Evolutionary conservation across 768 basidiomycete genomes (phyloP).

Genomic region (Auriculariales sp.): DNA sequence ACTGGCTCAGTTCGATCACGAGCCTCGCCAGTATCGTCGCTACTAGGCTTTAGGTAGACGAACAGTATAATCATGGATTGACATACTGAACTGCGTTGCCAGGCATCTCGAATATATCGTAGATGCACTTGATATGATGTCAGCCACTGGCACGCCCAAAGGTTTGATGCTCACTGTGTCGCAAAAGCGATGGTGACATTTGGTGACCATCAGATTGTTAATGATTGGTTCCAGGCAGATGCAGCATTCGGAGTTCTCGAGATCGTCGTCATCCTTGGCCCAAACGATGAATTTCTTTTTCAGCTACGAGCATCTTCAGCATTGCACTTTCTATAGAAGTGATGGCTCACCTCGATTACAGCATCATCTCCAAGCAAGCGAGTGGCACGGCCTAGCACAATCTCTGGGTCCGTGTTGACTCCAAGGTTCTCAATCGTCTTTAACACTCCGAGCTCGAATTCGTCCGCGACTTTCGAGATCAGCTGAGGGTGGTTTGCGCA

Average conservation of each 20-base stretch:
- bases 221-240: slow-evolving; percentile 49
- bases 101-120: slow-evolving; percentile 5
- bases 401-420: slow-evolving; percentile 32
- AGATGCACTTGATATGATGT: slow-evolving; percentile 4
- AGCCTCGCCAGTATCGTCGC: neutral
- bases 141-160: neutral
- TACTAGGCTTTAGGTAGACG: neutral
- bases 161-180: slow-evolving; percentile 20
- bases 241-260: slow-evolving; percentile 28
- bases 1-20: slow-evolving; percentile 1
- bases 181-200: slow-evolving; percentile 57
- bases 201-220: slow-evolving; percentile 42
- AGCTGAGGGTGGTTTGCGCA: neutral
- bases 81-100: neutral
- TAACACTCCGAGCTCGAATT: neutral
- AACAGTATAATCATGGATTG: neutral
- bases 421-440: slow-evolving; percentile 25
- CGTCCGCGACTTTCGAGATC: neutral
- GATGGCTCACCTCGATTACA: slow-evolving; percentile 11
- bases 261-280: slow-evolving; percentile 6
- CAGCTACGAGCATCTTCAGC: neutral
- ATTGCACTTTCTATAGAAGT: neutral
- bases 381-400: slow-evolving; percentile 40
- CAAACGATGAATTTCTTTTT: slow-evolving; percentile 3
- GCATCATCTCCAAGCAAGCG: slow-evolving; percentile 30